Conservation (phyloP, 140 eudicot species). For the Stevia rebaudiana region DNA sequence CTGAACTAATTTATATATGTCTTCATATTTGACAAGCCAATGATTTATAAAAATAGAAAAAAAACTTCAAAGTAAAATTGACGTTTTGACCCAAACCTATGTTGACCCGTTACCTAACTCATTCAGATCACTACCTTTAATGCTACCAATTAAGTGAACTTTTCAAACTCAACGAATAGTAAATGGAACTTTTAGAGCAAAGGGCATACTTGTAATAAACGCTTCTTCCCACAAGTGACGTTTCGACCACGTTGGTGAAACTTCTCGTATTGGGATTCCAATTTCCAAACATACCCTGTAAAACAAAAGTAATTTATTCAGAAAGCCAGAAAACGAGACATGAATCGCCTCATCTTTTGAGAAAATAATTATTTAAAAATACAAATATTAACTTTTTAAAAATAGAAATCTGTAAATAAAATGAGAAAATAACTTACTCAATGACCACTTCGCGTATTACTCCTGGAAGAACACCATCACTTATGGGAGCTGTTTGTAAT, state of each 20-base stretch:
- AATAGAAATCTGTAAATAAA: not conserved
- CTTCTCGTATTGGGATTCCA: conserved; percentile 77
- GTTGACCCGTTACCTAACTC: not conserved
- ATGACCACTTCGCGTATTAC: conserved; percentile 68
- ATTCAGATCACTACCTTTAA: not conserved
- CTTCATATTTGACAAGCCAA: not conserved
- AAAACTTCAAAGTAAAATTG: not conserved
- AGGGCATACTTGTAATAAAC: conserved; percentile 66
- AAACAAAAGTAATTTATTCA: not conserved
- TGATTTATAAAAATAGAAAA: not conserved
- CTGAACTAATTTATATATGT: not conserved
- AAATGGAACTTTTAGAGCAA: not conserved
- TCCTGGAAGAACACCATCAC: conserved; percentile 90
- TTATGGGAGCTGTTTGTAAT: conserved; percentile 77
- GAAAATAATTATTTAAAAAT: not conserved
- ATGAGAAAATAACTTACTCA: conserved; percentile 41
- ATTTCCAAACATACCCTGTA: conserved; percentile 56
- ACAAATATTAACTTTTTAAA: not conserved
- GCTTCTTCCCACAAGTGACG: conserved; percentile 79
- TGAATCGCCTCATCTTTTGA: not conserved
- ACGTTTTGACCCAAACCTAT: not conserved
- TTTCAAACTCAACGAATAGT: not conserved
- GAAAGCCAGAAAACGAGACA: not conserved
- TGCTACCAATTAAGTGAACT: not conserved
- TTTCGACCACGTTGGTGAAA: conserved; percentile 82